Base-by-base conservation (phyloP, 2,329 filamentous ascomycete genomes). In the Tolypocladium album region DNA sequence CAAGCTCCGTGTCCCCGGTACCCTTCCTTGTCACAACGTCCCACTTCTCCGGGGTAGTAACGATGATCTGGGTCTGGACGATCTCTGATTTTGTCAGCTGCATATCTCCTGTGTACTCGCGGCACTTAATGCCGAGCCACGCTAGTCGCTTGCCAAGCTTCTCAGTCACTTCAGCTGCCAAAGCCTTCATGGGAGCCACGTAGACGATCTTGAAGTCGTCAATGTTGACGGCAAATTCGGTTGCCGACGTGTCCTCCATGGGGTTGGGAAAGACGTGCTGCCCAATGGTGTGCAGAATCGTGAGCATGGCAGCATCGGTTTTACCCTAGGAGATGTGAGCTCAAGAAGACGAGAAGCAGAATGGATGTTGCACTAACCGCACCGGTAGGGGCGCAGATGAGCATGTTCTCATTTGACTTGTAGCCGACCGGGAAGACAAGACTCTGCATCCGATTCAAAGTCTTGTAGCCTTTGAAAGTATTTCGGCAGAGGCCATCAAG, bases 31-130 rank as follows among this genome's bases (percentile, higher is more conserved):
- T 99, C 6, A 99, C 90, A 0, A 99, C 94, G 72, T 99, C 94
- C 95, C 95, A 99, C 75, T 99, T 99, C 75, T 99, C 94, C 42
- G 94, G 94, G 0, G 94, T 99, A 0, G 95, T 99, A 57, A 99
- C 94, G 62, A 99, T 96, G 66, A 99, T 94, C 71, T 99, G 94
- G 0, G 94, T 99, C 64, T 92, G 88, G 20, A 97, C 83, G 62
- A 99, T 96, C 74, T 99, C 95, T 2, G 90, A 83, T 74, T 99
- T 99, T 56, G 93, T 97, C 60, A 99, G 82, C 70, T 99, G 94
- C 94, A 99, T 99, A 72, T 99, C 94, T 69, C 94, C 94, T 56
- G 94, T 99, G 72, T 96, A 87, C 74, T 99, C 94, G 63, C 94
- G 88, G 65, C 91, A 93, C 71, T 90, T 87, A 67, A 99, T 86